phyloP scores from a whole-genome alignment of 164 flowering plant species.

The Saururus chinensis region DNA sequence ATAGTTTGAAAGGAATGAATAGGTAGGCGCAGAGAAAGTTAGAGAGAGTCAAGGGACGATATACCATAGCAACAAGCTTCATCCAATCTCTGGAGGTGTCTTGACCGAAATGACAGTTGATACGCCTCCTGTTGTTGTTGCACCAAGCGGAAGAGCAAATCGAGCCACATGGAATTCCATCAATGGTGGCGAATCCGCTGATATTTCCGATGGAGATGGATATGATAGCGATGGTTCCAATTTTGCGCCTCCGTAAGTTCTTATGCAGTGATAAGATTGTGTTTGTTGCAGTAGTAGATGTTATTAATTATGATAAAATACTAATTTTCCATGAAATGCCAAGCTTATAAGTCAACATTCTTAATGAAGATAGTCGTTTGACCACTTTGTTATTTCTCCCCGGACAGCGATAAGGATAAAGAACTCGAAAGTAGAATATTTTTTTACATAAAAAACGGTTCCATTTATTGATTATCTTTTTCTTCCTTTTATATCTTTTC shows the following conservation, averaged over 20 bases:
- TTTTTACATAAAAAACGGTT: too few species aligned
- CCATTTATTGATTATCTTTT: too few species aligned
- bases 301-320: too few species aligned
- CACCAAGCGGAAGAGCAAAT: constrained; percentile 42
- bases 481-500: too few species aligned
- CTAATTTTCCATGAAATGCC: background rate
- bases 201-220: constrained; percentile 57
- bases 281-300: background rate
- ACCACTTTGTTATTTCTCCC: too few species aligned
- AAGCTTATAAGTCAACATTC: too few species aligned
- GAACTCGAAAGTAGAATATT: too few species aligned
- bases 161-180: constrained; percentile 48
- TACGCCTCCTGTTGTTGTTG: constrained; percentile 23
- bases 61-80: background rate
- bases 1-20: too few species aligned
- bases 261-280: background rate
- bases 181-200: constrained; percentile 44
- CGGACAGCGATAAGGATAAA: too few species aligned
- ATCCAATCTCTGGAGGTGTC: background rate
- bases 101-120: constrained; percentile 44
- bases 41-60: background rate
- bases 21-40: background rate
- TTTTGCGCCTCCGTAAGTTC: constrained; percentile 71
- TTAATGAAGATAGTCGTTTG: too few species aligned
- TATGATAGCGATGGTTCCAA: constrained; percentile 88